Percentiles rank a stretch among this genome's conserved stretches.
phyloP scores from a whole-genome alignment of 768 basidiomycete species.

The Hericium erinaceus region DNA sequence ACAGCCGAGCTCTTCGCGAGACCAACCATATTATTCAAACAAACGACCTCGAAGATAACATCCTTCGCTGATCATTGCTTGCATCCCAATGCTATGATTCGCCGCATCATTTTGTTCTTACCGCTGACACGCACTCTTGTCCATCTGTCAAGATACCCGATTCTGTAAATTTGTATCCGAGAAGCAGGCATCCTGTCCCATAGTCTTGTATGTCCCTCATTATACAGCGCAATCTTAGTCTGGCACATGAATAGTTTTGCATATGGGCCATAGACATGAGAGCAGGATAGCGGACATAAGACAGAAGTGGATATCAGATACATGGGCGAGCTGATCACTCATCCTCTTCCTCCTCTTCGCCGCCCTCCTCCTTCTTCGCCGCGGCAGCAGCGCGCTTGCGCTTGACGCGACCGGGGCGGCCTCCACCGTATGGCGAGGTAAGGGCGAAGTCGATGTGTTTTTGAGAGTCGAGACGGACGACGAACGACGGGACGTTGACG shows the following conservation, averaged over 20 bases:
- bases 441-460: constrained; percentile 99
- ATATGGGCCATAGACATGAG: constrained; percentile 1
- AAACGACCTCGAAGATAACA: no score
- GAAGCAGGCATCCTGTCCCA: no score
- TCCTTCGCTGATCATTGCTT: not conserved
- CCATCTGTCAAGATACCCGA: no score
- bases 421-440: constrained; percentile 94
- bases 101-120: no score
- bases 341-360: constrained; percentile 87
- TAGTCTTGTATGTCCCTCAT: no score
- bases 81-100: no score
- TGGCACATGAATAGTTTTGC: not conserved
- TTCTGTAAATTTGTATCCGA: no score
- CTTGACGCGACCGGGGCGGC: constrained; percentile 92
- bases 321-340: constrained; percentile 24
- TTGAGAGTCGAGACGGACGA: constrained; percentile 98
- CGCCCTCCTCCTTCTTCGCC: constrained; percentile 85
- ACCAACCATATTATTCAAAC: no score
- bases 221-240: no score
- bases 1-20: not conserved
- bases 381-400: constrained; percentile 94
- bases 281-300: not conserved
- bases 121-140: no score
- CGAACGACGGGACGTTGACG: constrained; percentile 97
- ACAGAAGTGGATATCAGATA: not conserved